Percentiles rank a stretch among this genome's conserved stretches.
phyloP scores from a whole-genome alignment of 345 rosid genomes.

The Rhizophora mangle region DNA sequence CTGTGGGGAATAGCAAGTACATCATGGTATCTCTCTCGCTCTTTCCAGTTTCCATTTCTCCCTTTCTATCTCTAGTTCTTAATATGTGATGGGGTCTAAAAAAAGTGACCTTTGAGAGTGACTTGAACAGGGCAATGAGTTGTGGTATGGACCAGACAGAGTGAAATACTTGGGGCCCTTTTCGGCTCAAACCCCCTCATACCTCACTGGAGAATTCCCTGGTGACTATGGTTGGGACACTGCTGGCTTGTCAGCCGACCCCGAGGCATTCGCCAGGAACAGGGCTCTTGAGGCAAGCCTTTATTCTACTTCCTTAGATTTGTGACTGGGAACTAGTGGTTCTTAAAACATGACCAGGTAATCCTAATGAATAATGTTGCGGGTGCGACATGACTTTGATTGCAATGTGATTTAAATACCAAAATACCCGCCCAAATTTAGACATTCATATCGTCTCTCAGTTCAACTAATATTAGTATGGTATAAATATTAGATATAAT shows the following conservation, averaged over 20 bases:
- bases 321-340: not conserved
- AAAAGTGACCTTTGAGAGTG: not conserved
- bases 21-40: slow-evolving; percentile 52
- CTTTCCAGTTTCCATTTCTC: too few species aligned
- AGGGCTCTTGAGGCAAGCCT: slow-evolving; percentile 84
- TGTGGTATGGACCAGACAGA: slow-evolving; percentile 98
- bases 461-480: too few species aligned
- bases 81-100: not conserved
- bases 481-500: too few species aligned
- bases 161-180: slow-evolving; percentile 96
- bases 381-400: too few species aligned
- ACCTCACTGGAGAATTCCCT: slow-evolving; percentile 88
- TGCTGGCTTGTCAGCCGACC: slow-evolving; percentile 91
- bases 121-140: slow-evolving; percentile 48
- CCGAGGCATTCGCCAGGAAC: slow-evolving; percentile 92
- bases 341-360: too few species aligned
- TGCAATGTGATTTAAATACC: too few species aligned
- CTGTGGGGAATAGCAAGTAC: slow-evolving; percentile 62
- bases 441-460: too few species aligned
- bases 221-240: slow-evolving; percentile 99
- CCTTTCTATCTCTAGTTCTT: not conserved
- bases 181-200: slow-evolving; percentile 91
- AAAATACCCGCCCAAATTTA: too few species aligned
- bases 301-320: not conserved
- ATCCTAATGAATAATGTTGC: too few species aligned